phyloP scores from a whole-genome alignment of 2,329 filamentous ascomycete genomes.

The Penicillium sp. region DNA sequence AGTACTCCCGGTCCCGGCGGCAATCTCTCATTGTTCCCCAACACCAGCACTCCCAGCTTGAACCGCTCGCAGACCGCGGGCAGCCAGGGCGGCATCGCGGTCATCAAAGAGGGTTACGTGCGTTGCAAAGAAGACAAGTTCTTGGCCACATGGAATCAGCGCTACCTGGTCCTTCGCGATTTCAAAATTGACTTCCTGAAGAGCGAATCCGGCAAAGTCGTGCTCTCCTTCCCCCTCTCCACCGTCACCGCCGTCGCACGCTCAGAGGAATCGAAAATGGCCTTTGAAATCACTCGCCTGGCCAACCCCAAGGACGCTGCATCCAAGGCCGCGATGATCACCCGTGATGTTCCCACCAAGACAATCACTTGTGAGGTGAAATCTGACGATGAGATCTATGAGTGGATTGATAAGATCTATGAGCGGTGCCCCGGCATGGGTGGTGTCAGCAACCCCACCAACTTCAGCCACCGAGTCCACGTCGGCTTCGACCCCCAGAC shows the following conservation, averaged over 20 bases:
- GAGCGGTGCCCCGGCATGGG: conserved; percentile 96
- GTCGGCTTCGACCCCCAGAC: conserved; percentile 96
- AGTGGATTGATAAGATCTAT: conserved; percentile 98
- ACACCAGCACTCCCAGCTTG: conserved; percentile 72
- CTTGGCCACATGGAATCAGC: conserved; percentile 84
- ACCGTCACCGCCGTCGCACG: conserved; percentile 89
- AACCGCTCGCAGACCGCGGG: conserved; percentile 62
- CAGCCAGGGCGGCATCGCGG: conserved; percentile 63
- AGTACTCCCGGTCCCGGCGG: conserved; percentile 52
- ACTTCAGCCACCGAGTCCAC: conserved; percentile 95
- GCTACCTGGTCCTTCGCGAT: conserved; percentile 88
- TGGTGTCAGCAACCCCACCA: conserved; percentile 96
- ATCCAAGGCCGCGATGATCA: conserved; percentile 69
- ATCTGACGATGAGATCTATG: conserved; percentile 93
- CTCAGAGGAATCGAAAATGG: conserved; percentile 86
- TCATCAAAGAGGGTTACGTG: conserved; percentile 67
- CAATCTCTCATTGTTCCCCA: conserved; percentile 65
- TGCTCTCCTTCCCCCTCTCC: conserved; percentile 80
- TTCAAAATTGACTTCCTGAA: conserved; percentile 95
- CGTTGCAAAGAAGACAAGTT: conserved; percentile 76
- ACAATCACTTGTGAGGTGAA: conserved; percentile 92
- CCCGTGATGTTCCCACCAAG: conserved; percentile 77
- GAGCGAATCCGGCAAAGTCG: conserved; percentile 80
- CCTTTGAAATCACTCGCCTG: conserved; percentile 86
- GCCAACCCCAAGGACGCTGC: conserved; percentile 62